Percentiles rank a stretch among this genome's conserved stretches.
These are phyloP conservation scores for Claviceps cyperi DNA, from an alignment of 2,329 filamentous ascomycete genomes.

Conservation along the genomic window DNA sequence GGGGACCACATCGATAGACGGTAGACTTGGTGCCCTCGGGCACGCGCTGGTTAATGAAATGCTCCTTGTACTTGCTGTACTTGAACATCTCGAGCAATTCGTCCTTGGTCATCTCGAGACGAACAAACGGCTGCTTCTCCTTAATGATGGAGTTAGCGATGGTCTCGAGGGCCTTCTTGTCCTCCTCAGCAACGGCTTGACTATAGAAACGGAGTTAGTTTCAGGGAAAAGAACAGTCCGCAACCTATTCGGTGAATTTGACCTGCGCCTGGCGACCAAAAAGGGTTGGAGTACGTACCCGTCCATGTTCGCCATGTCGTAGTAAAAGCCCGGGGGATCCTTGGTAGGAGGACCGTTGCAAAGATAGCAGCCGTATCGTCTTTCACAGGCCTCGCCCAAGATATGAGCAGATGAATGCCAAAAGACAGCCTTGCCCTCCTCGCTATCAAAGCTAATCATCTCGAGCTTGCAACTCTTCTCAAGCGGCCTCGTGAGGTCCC, in stretches of 20 bases:
- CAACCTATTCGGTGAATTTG: not conserved
- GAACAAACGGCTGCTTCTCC: constrained; percentile 91
- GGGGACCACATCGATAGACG: constrained; percentile 82
- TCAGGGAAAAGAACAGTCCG: too few species aligned
- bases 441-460: constrained; percentile 62
- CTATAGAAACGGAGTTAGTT: constrained; percentile 34
- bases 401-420: constrained; percentile 96
- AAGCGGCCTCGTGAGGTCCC: constrained; percentile 84
- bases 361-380: constrained; percentile 77
- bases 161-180: constrained; percentile 75
- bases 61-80: constrained; percentile 97
- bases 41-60: constrained; percentile 65
- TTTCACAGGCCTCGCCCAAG: constrained; percentile 86
- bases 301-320: constrained; percentile 65
- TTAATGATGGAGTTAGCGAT: constrained; percentile 77
- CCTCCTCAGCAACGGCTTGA: constrained; percentile 55
- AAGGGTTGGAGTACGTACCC: constrained; percentile 13
- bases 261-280: not conserved
- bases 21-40: constrained; percentile 80
- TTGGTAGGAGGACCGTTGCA: constrained; percentile 89
- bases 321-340: constrained; percentile 72
- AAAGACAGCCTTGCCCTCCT: constrained; percentile 70
- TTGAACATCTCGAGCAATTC: constrained; percentile 88
- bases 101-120: constrained; percentile 76
- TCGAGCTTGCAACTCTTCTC: constrained; percentile 79